Base-by-base conservation (phyloP, 148 eudicot species). In the Arbutus unedo region DNA sequence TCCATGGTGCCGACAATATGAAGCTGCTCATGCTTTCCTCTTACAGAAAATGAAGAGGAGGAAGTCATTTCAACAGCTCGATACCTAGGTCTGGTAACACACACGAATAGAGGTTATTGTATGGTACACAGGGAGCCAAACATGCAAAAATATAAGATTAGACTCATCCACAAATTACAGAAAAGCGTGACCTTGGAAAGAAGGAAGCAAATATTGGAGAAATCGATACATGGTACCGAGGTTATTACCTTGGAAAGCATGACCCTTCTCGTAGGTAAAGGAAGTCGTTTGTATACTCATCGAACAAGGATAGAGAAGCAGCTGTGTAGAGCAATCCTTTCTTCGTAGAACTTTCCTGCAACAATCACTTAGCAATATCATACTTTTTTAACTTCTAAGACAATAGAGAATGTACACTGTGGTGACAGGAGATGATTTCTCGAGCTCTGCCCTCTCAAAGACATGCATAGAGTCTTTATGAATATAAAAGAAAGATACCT, bases 241-340 rank as follows among this genome's bases (percentile, higher is more conserved):
- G 25, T 60, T 60, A 60, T 60, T n/a, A 60, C 67, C 67, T 60
- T 3, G 67, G 67, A 60, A 60, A 18, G 67, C 67, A 19, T 5
- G 67, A 60, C 31, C 25, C 67, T 60, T 60, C 67, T 60, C 2
- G 25, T 5, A 60, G 67, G 67, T 60, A 18, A 60, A 60, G 67
- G 67, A 60, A 60, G 67, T 60, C 7, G 1, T 60, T 60, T 5
- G 67, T 21, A 10, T 19, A 60, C 67, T 21, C 25, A 60, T 60
- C 67, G 5, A 60, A 60, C 67, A 60, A 60, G 67, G 67, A 60
- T 19, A 60, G 25, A 60, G 67, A 60, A 60, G 67, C 67, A 60
- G 21, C 25, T 60, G 6, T 18, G 15, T 60, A 60, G 25, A 60
- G 67, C 67, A 60, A 60, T 60, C 67, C 67, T 19, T 60, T 60